Evolutionary conservation across 345 rosid species (phyloP).

Genomic region (Ceriops tagal): DNA sequence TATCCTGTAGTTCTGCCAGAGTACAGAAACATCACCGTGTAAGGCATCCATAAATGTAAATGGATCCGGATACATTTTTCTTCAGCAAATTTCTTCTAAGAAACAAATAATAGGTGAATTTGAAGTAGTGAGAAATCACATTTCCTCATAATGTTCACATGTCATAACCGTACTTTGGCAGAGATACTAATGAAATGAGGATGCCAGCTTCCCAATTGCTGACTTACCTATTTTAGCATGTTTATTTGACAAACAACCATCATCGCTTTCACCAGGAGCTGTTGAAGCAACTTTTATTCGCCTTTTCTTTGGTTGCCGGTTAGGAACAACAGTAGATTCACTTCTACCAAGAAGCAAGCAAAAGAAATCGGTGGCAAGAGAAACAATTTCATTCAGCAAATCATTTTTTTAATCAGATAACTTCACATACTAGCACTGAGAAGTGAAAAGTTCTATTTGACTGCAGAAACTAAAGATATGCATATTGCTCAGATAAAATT

Average conservation of each 20-base stretch:
- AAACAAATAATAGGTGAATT: slow-evolving; percentile 33
- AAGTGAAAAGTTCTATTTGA: neutral
- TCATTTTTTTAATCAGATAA: neutral
- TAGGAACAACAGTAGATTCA: slow-evolving; percentile 12
- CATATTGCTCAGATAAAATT: no score
- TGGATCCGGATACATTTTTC: slow-evolving; percentile 14
- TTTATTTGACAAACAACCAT: slow-evolving; percentile 19
- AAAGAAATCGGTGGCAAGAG: no score
- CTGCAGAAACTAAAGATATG: neutral
- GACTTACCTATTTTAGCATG: slow-evolving; percentile 37
- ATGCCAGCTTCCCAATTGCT: slow-evolving; percentile 37
- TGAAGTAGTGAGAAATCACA: slow-evolving; percentile 42
- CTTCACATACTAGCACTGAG: neutral
- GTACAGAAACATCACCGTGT: slow-evolving; percentile 20
- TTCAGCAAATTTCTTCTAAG: slow-evolving; percentile 20
- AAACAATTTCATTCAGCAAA: no score
- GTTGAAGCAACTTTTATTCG: slow-evolving; percentile 20
- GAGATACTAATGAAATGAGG: slow-evolving; percentile 29
- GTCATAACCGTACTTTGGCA: slow-evolving; percentile 13
- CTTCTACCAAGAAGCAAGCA: slow-evolving; percentile 17
- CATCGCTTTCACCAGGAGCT: slow-evolving; percentile 21
- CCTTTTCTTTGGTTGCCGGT: slow-evolving; percentile 34
- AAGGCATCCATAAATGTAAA: slow-evolving; percentile 19
- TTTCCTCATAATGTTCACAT: slow-evolving; percentile 22
- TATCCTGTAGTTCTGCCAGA: slow-evolving; percentile 13